These are phyloP conservation scores for Penicillium waksmanii DNA, from an alignment of 495 filamentous ascomycete species.

Conservation along the genomic window DNA sequence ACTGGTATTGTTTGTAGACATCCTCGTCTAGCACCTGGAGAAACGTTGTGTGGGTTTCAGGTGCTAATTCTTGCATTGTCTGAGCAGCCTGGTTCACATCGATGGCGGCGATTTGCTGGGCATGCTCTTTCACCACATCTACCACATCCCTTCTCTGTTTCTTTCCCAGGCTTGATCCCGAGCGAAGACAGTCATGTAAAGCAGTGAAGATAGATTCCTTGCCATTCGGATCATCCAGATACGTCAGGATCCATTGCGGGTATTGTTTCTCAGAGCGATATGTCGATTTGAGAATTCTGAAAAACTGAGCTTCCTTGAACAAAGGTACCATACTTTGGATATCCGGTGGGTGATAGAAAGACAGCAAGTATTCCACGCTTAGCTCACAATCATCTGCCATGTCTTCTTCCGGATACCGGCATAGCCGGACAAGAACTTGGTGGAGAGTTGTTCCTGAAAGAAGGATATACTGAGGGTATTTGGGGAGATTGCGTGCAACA, in stretches of 20 bases:
- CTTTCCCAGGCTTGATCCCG: conserved; percentile 68
- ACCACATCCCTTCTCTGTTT: conserved; percentile 78
- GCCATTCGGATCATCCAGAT: conserved; percentile 83
- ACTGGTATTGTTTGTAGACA: conserved; percentile 69
- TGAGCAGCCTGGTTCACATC: conserved; percentile 70
- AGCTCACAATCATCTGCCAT: conserved; percentile 93
- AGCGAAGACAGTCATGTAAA: conserved; percentile 77
- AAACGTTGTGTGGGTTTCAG: conserved; percentile 72
- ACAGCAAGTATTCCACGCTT: conserved; percentile 92
- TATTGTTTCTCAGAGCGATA: conserved; percentile 83
- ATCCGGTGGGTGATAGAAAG: conserved; percentile 89
- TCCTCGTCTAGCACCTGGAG: conserved; percentile 66
- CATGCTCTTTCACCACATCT: conserved; percentile 68
- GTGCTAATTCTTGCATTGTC: conserved; percentile 66
- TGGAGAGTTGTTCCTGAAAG: conserved; percentile 84
- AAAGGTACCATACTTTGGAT: conserved; percentile 71
- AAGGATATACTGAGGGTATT: conserved; percentile 94
- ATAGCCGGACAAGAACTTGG: conserved; percentile 78
- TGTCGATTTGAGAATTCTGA: conserved; percentile 88
- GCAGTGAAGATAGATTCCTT: conserved; percentile 74
- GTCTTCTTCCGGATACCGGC: conserved; percentile 77
- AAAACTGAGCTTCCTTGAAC: conserved; percentile 82
- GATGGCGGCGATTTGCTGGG: conserved; percentile 68
- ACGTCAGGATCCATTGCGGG: conserved; percentile 74
- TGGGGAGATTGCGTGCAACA: conserved; percentile 91